phyloP scores from a whole-genome alignment of 352 stramenopile genomes.

The Pelagophyceae sp. region DNA sequence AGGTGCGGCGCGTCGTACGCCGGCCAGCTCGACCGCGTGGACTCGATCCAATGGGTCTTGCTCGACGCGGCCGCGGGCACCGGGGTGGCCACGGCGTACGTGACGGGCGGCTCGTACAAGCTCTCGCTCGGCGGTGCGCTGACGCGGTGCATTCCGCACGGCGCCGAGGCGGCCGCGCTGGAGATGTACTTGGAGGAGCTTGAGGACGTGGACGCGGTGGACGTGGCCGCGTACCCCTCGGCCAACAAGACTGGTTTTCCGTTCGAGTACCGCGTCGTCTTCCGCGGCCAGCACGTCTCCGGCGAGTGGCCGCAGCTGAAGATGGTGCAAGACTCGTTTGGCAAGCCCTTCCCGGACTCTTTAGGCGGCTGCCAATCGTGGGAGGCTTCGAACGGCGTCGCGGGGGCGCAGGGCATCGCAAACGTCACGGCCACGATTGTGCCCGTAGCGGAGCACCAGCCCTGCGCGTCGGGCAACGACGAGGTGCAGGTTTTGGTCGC shows the following conservation, averaged over 20 bases:
- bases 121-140: slow-evolving; percentile 37
- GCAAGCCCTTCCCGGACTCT: slow-evolving; percentile 31
- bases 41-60: slow-evolving; percentile 2
- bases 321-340: slow-evolving; percentile 15
- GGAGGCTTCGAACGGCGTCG: neutral
- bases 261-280: slow-evolving; percentile 38
- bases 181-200: slow-evolving; percentile 53
- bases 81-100: neutral
- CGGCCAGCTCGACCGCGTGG: neutral
- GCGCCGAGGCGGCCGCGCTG: slow-evolving; percentile 51
- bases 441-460: slow-evolving; percentile 41
- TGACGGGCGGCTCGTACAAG: slow-evolving; percentile 48
- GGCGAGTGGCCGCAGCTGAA: slow-evolving; percentile 42
- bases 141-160: slow-evolving; percentile 55
- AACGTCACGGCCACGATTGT: slow-evolving; percentile 40
- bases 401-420: neutral
- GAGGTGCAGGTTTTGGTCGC: slow-evolving; percentile 50
- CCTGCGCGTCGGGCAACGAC: slow-evolving; percentile 39
- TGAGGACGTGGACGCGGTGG: slow-evolving; percentile 47
- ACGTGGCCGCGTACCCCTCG: slow-evolving; percentile 25
- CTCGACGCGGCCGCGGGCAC: neutral
- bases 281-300: slow-evolving; percentile 39
- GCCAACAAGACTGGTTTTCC: slow-evolving; percentile 31
- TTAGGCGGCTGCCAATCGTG: slow-evolving; percentile 33
- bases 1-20: slow-evolving; percentile 1